Conservation (phyloP, 1,284 basidiomycete genomes). For the Cerrena zonata region DNA sequence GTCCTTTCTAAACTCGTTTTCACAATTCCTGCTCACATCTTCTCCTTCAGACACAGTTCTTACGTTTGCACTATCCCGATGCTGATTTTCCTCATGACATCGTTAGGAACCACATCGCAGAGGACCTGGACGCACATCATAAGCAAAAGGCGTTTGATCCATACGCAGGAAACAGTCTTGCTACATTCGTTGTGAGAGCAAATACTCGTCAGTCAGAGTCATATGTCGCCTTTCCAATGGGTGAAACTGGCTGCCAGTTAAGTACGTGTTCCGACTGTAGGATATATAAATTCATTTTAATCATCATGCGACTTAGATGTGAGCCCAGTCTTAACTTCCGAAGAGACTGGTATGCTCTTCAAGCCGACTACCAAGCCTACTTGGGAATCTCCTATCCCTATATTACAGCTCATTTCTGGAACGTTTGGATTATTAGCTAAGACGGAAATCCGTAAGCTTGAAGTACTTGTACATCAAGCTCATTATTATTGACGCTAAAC, state of each 20-base stretch:
- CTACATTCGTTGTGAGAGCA: constrained; percentile 31
- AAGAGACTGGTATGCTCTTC: constrained; percentile 14
- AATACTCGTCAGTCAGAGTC: constrained; percentile 23
- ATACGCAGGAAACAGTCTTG: constrained; percentile 47
- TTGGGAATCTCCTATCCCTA: neutral
- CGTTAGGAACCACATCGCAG: constrained; percentile 47
- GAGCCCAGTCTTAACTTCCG: constrained; percentile 35
- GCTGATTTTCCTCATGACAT: constrained; percentile 63
- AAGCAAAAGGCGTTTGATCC: constrained; percentile 46
- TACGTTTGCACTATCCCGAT: constrained; percentile 64
- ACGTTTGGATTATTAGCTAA: too few relatives aligned
- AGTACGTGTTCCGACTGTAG: too few relatives aligned
- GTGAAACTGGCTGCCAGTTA: constrained; percentile 49
- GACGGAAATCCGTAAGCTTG: too few relatives aligned
- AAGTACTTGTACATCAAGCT: too few relatives aligned
- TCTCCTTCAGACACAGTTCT: constrained; percentile 53
- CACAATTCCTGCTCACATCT: constrained; percentile 2
- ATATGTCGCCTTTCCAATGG: constrained; percentile 56
- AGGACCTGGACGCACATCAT: constrained; percentile 35
- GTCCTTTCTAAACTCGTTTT: constrained; percentile 13
- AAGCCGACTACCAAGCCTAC: neutral
- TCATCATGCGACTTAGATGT: too few relatives aligned
- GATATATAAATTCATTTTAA: too few relatives aligned
- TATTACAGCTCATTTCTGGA: neutral
- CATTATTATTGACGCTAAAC: neutral